A percentile compares a stretch with the other conserved stretches of the same genome.
phyloP scores from a whole-genome alignment of 1,139 yeast genomes.

The Scheffersomyces insectosa region DNA sequence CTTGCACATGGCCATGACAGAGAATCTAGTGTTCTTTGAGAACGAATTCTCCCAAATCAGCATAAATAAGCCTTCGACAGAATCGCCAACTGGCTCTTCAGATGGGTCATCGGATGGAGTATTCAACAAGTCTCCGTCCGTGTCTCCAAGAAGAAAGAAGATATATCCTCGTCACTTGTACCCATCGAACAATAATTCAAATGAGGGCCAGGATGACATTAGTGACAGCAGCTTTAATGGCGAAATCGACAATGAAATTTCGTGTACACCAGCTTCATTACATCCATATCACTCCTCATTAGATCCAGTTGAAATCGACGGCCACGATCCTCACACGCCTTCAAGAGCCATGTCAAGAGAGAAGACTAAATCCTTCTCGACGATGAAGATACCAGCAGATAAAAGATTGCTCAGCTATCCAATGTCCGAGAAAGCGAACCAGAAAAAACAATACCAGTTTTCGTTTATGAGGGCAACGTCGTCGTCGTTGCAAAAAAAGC shows the following conservation, averaged over 20 bases:
- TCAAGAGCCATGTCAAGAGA: conserved; percentile 2
- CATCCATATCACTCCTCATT: no score
- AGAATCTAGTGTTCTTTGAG: conserved; percentile 15
- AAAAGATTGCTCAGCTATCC: conserved; percentile 11
- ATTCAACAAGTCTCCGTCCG: conserved; percentile 2
- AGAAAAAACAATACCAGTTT: conserved; percentile 20
- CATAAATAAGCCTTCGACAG: conserved; percentile 12
- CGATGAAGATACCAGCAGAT: conserved; percentile 9
- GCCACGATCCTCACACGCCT: conserved; percentile 5
- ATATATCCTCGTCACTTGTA: conserved; percentile 23
- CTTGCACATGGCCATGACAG: conserved; percentile 1
- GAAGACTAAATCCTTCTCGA: conserved; percentile 8
- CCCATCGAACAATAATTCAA: conserved; percentile 10
- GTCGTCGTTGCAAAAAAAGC: conserved; percentile 33
- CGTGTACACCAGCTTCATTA: no score
- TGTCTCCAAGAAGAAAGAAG: conserved; percentile 15
- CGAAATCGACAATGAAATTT: no score
- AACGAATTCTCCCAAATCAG: conserved; percentile 30
- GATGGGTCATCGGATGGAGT: not conserved
- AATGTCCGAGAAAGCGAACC: conserved; percentile 7
- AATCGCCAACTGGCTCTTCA: conserved; percentile 15
- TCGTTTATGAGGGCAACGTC: conserved; percentile 43
- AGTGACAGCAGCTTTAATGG: no score
- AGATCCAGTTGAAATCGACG: no score
- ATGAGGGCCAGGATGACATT: not conserved